Percentiles rank a stretch among this genome's conserved stretches.
Conservation (phyloP, 305 asterid species). For the Fraxinus dipetala region DNA sequence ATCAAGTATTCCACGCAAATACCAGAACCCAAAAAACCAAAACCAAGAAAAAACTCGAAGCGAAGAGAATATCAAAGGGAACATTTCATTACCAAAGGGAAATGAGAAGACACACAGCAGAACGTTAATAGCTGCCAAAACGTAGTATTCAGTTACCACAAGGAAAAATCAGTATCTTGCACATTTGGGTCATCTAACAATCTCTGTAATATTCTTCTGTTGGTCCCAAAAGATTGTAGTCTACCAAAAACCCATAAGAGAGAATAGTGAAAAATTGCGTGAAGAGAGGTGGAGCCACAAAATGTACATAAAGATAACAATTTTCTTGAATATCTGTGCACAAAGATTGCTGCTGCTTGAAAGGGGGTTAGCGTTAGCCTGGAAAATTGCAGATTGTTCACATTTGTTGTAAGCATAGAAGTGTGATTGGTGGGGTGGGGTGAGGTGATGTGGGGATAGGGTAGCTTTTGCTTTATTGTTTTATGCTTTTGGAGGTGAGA, state of each 20-base stretch:
- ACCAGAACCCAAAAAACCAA: conserved; percentile 9
- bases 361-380: conserved; percentile 13
- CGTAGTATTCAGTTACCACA: neutral
- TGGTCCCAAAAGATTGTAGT: neutral
- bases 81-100: neutral
- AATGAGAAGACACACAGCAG: conserved; percentile 6
- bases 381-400: conserved; percentile 8
- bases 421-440: neutral
- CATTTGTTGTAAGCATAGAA: neutral
- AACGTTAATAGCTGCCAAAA: neutral
- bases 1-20: conserved; percentile 37
- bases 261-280: neutral
- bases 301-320: neutral
- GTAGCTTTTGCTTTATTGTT: conserved; percentile 24
- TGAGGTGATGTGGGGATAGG: neutral
- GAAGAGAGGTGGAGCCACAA: neutral
- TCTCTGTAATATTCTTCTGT: neutral
- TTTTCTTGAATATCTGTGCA: conserved; percentile 14
- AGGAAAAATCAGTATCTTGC: neutral
- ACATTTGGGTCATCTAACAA: neutral
- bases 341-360: conserved; percentile 26
- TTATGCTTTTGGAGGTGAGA: conserved; percentile 14
- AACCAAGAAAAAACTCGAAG: neutral
- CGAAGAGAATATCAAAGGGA: conserved; percentile 13
- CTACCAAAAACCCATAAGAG: conserved; percentile 6